These are phyloP conservation scores for Aspergillus kassunensis DNA, from an alignment of 495 filamentous ascomycete species.

Conservation along the genomic window DNA sequence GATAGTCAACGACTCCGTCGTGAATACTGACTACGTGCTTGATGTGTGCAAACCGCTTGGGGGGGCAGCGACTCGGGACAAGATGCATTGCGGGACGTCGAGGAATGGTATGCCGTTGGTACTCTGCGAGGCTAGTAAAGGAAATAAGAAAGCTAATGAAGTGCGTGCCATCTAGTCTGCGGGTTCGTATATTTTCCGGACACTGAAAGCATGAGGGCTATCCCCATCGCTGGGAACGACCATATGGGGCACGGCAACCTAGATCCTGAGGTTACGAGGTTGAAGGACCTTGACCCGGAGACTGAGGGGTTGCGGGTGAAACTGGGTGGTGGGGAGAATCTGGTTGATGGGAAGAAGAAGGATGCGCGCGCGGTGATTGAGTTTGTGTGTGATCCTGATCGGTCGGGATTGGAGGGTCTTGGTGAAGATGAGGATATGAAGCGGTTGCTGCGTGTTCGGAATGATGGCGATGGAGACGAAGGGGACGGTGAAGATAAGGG, in stretches of 20 bases:
- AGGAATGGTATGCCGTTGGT: conserved; percentile 34
- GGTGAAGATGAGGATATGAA: too few relatives aligned
- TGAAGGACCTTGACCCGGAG: conserved; percentile 58
- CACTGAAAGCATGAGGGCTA: conserved; percentile 44
- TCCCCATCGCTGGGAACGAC: conserved; percentile 68
- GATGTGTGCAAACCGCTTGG: conserved; percentile 72
- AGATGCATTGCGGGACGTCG: conserved; percentile 57
- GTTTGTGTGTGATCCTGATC: conserved; percentile 70
- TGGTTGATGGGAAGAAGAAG: conserved; percentile 37
- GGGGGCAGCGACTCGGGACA: conserved; percentile 55
- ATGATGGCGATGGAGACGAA: conserved; percentile 24
- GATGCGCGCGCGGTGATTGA: conserved; percentile 72
- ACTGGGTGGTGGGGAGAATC: conserved; percentile 63
- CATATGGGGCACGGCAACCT: conserved; percentile 49
- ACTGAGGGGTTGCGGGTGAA: conserved; percentile 68
- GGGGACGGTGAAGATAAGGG: conserved; percentile 24
- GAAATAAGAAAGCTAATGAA: background rate
- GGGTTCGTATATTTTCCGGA: too few relatives aligned
- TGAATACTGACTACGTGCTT: conserved; percentile 83
- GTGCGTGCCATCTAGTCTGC: conserved; percentile 59
- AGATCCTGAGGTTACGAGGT: conserved; percentile 57
- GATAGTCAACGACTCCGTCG: conserved; percentile 40
- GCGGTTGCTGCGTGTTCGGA: background rate
- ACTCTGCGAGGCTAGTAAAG: background rate
- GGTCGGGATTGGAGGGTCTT: conserved; percentile 67